Evolutionary conservation across 2,329 filamentous ascomycete genomes (phyloP), one percentile per base, ranked within the genome.

Genomic region (Lecanicillium sp.): DNA sequence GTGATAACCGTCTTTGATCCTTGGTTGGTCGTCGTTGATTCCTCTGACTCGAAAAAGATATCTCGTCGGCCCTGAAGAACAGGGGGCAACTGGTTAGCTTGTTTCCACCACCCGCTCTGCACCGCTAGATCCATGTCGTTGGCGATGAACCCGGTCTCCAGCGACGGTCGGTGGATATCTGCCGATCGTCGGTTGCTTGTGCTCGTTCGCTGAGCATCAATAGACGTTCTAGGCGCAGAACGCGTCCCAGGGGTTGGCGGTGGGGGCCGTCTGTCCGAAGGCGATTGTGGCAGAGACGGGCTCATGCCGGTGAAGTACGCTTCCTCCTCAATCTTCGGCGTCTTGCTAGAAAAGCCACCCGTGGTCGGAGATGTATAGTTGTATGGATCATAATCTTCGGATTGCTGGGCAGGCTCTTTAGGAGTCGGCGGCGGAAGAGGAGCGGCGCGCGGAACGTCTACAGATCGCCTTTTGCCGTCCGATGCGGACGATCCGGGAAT

Each of bases 61-160:
- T 98, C 92, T 50, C 79, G 84, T 36, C 90, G 81, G 34, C 79
- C 80, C 56, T 94, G 85, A 44, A 97, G 77, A 2, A 78, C 75
- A 1, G 90, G 88, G 3, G 92, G 92, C 2, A 89, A 74, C 28
- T 78, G 78, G 45, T 86, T 85, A 10, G 82, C 71, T 53, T 89
- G 80, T 28, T 83, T 78, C 89, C 90, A 98, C 92, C 92, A 98
- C 36, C 81, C 75, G 14, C 79, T 84, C 36, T 74, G 72, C 32
- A 75, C 69, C 11, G 77, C 81, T 28, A 97, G 69, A 52, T 97
- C 89, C 40, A 97, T 64, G 44, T 97, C 89, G 40, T 81, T 81
- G 29, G 92, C 92, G 45, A 97, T 90, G 54, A 81, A 94, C 2
- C 87, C 86, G 32, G 82, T 79, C 47, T 90, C 86, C 58, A 80